Evolutionary conservation across 2,329 filamentous ascomycete species (phyloP).

Genomic region (Dothistroma pini): DNA sequence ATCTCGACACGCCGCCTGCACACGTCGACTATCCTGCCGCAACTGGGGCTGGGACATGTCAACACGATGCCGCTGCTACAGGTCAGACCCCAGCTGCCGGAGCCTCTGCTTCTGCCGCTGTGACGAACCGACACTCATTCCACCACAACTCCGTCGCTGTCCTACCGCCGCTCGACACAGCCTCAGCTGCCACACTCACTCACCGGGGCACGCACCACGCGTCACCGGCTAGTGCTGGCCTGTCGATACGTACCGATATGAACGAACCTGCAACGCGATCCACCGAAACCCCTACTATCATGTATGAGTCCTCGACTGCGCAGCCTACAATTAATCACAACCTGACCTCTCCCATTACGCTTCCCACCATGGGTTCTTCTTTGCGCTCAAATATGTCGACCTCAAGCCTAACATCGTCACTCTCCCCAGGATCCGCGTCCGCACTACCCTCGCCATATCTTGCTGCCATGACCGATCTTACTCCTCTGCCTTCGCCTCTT

Average conservation of each 20-base stretch:
- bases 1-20: no score
- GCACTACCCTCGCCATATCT: conserved; percentile 48
- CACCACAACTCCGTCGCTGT: conserved; percentile 11
- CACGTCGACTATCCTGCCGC: no score
- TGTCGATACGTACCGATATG: conserved; percentile 24
- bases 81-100: no score
- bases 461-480: conserved; percentile 48
- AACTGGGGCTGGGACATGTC: no score
- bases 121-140: conserved; percentile 6
- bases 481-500: conserved; percentile 51
- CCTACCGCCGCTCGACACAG: conserved; percentile 18
- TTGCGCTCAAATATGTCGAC: conserved; percentile 42
- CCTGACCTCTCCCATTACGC: conserved; percentile 37
- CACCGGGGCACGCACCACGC: conserved; percentile 13
- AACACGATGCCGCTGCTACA: no score
- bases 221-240: conserved; percentile 20
- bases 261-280: conserved; percentile 6
- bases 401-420: conserved; percentile 42
- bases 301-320: conserved; percentile 11
- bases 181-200: conserved; percentile 10
- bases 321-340: conserved; percentile 29
- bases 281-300: conserved; percentile 19
- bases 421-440: conserved; percentile 45
- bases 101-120: no score
- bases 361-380: conserved; percentile 26